Base-by-base conservation (phyloP, 495 filamentous ascomycete species). In the Aspergillus campestris region DNA sequence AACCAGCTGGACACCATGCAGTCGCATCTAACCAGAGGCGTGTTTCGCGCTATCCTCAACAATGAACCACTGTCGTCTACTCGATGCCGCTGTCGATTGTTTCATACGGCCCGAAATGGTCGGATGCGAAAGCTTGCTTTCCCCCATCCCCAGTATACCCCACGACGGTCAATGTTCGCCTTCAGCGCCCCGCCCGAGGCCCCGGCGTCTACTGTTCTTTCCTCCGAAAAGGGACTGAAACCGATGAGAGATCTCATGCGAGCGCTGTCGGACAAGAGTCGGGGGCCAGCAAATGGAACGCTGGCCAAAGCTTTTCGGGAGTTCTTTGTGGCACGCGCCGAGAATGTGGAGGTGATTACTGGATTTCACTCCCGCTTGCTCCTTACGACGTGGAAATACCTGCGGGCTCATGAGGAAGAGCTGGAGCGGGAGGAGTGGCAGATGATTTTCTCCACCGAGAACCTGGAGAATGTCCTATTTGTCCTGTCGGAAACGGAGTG, bases 1-100 rank as follows among this genome's bases (percentile, higher is more conserved):
- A 24, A 24, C 18, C 18, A 24, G 18, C 18, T 24, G 2, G 1
- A 24, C 56, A 64, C 56, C 63, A 94, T 94, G 89, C 85, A 83
- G 58, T 89, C 88, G 63, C 84, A 88, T 58, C 77, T 94, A 52
- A 82, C 86, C 40, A 78, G 83, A 64, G 66, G 75, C 60, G 81
- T 88, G 51, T 86, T 89, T 59, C 76, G 77, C 45, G 77, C 78
- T 52, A 72, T 91, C 44, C 70, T 86, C 48, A 72, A 80, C 55
- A 80, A 79, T 63, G 73, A 82, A 57, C 76, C 80, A 44, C 62
- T 82, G 55, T 64, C 58, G 34, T 75, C 68, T 46, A 57, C 72
- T 8, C 57, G 59, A 56, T 72, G 70, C 32, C 62, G 58, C 39
- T 45, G 55, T 39, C 59, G 61, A 52, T 49, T 72, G 7, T 42